Conservation (phyloP, 1,284 basidiomycete species). For the Afroboletus lepidellus region DNA sequence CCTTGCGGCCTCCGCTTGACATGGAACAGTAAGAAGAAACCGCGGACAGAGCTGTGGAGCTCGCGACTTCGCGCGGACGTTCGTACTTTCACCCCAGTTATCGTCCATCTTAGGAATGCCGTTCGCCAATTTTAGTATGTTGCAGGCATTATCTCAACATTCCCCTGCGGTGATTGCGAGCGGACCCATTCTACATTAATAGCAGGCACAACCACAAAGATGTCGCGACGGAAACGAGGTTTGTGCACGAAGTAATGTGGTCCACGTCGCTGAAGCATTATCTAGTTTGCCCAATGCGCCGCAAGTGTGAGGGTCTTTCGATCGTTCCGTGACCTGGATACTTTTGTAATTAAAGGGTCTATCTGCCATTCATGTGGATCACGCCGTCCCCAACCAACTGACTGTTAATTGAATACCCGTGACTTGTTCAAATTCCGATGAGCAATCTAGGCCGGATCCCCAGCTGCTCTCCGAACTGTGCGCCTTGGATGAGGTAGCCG, state of each 20-base stretch:
- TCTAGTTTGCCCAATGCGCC: constrained; percentile 2
- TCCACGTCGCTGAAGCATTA: constrained; percentile 6
- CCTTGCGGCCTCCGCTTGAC: constrained; percentile 12
- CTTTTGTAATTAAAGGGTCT: constrained; percentile 4
- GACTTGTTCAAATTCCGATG: not conserved
- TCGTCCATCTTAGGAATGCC: constrained; percentile 4
- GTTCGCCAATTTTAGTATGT: constrained; percentile 2
- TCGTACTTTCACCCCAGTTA: constrained; percentile 12
- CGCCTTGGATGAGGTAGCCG: not conserved
- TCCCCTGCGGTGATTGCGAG: constrained; percentile 19
- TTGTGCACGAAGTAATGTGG: constrained; percentile 7
- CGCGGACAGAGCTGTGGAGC: constrained; percentile 1
- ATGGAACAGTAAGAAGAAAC: constrained; percentile 12
- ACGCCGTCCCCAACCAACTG: constrained; percentile 12
- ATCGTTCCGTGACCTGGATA: constrained; percentile 4
- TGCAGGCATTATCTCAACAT: not conserved
- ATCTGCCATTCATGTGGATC: constrained; percentile 25
- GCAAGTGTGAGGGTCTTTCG: constrained; percentile 4
- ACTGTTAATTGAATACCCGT: not conserved
- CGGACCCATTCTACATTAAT: constrained; percentile 1
- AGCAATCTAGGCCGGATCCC: constrained; percentile 13
- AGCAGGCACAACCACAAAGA: constrained; percentile 4
- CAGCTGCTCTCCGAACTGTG: constrained; percentile 2
- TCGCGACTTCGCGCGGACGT: constrained; percentile 16
- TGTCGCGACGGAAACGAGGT: constrained; percentile 10